phyloP scores from a whole-genome alignment of 306 rosid species.

The Dalbergia cultrata region DNA sequence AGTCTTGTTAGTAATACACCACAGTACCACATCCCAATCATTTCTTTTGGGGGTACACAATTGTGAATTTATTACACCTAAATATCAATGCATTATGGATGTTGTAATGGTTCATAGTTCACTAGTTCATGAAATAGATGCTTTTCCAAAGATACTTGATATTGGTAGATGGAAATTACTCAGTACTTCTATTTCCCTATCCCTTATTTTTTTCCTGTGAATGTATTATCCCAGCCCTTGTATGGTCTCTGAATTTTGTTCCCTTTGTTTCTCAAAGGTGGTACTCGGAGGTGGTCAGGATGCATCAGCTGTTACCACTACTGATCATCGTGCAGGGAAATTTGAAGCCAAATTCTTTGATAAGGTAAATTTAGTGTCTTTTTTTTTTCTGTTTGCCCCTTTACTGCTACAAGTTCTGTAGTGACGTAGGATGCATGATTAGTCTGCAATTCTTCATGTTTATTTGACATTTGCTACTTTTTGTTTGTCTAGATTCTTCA shows the following conservation, averaged over 20 bases:
- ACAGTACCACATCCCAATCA: not conserved
- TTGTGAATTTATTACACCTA: not conserved
- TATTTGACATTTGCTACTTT: constrained; percentile 25
- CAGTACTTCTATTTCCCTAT: constrained; percentile 16
- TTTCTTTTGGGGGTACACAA: not conserved
- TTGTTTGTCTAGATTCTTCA: constrained; percentile 74
- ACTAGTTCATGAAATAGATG: not conserved
- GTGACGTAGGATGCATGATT: not conserved
- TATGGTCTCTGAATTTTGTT: constrained; percentile 18
- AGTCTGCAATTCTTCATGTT: not conserved
- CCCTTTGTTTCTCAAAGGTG: constrained; percentile 57
- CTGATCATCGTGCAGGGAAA: constrained; percentile 88
- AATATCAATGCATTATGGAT: not conserved
- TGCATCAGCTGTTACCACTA: constrained; percentile 86
- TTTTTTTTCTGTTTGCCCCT: not conserved
- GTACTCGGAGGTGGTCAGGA: constrained; percentile 99
- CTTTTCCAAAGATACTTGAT: not conserved
- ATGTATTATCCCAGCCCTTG: not conserved
- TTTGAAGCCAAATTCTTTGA: constrained; percentile 94
- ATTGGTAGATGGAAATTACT: not conserved
- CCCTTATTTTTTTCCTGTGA: not conserved
- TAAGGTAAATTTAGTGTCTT: constrained; percentile 58
- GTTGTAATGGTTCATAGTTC: not conserved
- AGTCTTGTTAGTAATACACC: not conserved
- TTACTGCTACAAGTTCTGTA: not conserved